phyloP scores from a whole-genome alignment of 148 eudicot species.

The Vaccinium myrtillus region DNA sequence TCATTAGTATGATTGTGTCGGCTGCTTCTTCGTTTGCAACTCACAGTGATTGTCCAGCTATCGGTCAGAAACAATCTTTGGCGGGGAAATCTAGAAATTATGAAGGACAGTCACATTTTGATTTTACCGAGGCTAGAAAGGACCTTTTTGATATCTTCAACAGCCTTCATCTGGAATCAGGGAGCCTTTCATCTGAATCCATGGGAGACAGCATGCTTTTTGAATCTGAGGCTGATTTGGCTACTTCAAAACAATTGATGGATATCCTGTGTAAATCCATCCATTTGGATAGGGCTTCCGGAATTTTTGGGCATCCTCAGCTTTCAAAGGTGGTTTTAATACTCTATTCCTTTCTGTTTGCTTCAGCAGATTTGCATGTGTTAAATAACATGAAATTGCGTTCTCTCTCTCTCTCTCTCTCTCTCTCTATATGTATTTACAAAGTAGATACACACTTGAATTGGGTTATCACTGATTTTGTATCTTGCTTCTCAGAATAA shows the following conservation, averaged over 20 bases:
- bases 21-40: constrained; percentile 61
- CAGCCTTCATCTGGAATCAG: constrained; percentile 35
- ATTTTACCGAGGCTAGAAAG: constrained; percentile 49
- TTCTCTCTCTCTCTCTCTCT: constrained; percentile 8
- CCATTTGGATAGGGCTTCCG: constrained; percentile 34
- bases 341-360: not conserved
- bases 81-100: constrained; percentile 29
- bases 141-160: constrained; percentile 55
- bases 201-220: constrained; percentile 50
- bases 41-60: constrained; percentile 35
- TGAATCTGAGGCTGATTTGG: constrained; percentile 57
- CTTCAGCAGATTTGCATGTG: not conserved
- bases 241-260: constrained; percentile 65
- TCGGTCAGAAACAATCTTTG: constrained; percentile 37
- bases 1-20: constrained; percentile 48
- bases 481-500: constrained; percentile 50
- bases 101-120: constrained; percentile 36
- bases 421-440: constrained; percentile 8
- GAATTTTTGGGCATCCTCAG: constrained; percentile 37
- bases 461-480: constrained; percentile 11
- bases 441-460: constrained; percentile 2
- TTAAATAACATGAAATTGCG: not conserved
- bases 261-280: constrained; percentile 49
- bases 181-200: constrained; percentile 35
- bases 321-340: constrained; percentile 61